Evolutionary conservation across 2,329 filamentous ascomycete species (phyloP).

Genomic region (Cryphonectria carpinicola): DNA sequence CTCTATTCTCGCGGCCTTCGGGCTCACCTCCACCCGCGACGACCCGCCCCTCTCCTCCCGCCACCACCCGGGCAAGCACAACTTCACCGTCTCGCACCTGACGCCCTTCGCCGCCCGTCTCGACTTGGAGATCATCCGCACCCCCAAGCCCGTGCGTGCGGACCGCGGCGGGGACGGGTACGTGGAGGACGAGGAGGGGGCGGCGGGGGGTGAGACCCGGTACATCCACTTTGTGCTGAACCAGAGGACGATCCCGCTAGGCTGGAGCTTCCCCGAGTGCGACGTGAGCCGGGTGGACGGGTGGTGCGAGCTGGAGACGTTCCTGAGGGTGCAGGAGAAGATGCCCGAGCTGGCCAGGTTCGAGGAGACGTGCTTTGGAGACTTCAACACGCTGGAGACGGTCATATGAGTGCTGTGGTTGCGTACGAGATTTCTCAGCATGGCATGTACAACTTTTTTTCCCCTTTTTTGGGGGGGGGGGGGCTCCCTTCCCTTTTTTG

Average conservation of each 20-base stretch:
- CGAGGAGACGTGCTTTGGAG: constrained; percentile 68
- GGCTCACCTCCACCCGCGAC: constrained; percentile 65
- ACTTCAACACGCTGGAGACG: constrained; percentile 44
- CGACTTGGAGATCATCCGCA: constrained; percentile 73
- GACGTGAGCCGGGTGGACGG: constrained; percentile 67
- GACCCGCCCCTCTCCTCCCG: constrained; percentile 59
- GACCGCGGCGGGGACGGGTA: constrained; percentile 55
- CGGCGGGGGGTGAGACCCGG: constrained; percentile 51
- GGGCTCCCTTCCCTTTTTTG: not conserved
- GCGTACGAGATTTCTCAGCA: not conserved
- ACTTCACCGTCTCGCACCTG: constrained; percentile 68
- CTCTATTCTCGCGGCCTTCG: constrained; percentile 72
- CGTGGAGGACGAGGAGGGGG: constrained; percentile 43
- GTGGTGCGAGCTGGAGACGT: constrained; percentile 75
- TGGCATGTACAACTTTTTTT: not conserved
- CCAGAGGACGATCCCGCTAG: constrained; percentile 72
- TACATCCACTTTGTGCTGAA: constrained; percentile 79
- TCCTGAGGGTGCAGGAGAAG: constrained; percentile 63
- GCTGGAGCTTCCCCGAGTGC: constrained; percentile 67
- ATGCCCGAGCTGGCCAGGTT: constrained; percentile 64
- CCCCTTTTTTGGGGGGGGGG: too few relatives aligned
- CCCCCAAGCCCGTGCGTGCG: constrained; percentile 64
- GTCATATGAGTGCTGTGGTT: constrained; percentile 1
- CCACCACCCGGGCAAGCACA: constrained; percentile 59
- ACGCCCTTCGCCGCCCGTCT: constrained; percentile 74